Evolutionary conservation across 176 grass and related monocot genomes (phyloP).

Genomic region (Leersia perrieri): DNA sequence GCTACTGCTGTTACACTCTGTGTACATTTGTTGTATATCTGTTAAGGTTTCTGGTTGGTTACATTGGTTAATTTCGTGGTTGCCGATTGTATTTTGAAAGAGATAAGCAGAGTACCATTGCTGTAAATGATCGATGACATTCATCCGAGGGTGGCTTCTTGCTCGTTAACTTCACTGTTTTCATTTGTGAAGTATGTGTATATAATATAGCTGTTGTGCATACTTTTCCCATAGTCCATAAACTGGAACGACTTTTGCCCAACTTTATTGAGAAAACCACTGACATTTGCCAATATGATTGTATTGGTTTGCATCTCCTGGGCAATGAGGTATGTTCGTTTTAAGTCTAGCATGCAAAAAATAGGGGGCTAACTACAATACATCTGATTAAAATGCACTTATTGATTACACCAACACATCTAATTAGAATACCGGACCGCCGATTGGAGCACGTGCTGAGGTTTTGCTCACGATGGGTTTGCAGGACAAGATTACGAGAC

Average conservation of each 20-base stretch:
- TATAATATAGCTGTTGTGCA: neutral
- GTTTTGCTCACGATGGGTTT: neutral
- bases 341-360: neutral
- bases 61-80: slow-evolving; percentile 26
- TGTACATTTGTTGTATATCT: slow-evolving; percentile 70
- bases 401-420: neutral
- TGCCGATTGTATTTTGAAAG: slow-evolving; percentile 8
- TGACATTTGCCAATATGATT: neutral
- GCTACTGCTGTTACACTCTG: neutral
- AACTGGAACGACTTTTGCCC: neutral
- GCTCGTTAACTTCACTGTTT: neutral
- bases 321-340: neutral
- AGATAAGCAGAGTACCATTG: slow-evolving; percentile 21
- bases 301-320: neutral
- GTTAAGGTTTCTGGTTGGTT: neutral
- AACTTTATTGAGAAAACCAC: neutral
- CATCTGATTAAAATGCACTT: neutral
- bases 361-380: neutral
- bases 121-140: slow-evolving; percentile 25
- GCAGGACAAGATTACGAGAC: slow-evolving; percentile 41
- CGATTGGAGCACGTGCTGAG: neutral
- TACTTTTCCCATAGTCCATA: neutral
- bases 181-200: neutral
- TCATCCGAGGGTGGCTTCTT: neutral
- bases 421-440: neutral